Evolutionary conservation across 2,329 filamentous ascomycete genomes (phyloP).

Genomic region (Proliferodiscus dingleyae): DNA sequence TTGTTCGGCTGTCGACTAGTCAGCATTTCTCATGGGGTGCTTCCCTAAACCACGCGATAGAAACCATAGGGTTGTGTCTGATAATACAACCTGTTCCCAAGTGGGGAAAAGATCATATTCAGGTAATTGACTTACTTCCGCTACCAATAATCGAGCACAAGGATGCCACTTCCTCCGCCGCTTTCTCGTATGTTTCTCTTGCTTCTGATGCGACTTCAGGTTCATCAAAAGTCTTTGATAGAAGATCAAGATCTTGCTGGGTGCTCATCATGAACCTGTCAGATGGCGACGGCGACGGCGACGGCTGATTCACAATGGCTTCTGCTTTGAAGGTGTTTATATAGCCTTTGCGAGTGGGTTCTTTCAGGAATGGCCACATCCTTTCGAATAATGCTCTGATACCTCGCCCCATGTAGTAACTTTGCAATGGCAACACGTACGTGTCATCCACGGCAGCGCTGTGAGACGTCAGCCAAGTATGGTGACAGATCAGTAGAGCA

Average conservation of each 20-base stretch:
- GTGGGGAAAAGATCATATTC: too few relatives aligned
- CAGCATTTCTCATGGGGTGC: not conserved
- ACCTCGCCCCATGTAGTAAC: constrained; percentile 13
- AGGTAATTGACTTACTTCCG: not conserved
- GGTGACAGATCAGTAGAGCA: constrained; percentile 12
- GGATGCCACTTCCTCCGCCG: not conserved
- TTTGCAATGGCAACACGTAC: constrained; percentile 13
- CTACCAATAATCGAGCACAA: constrained; percentile 6
- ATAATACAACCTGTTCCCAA: too few relatives aligned
- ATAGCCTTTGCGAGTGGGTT: not conserved
- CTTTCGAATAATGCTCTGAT: constrained; percentile 7
- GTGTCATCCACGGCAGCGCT: not conserved
- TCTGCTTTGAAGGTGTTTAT: constrained; percentile 6
- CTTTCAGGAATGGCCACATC: constrained; percentile 8
- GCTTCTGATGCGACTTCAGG: not conserved
- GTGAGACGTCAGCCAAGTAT: constrained; percentile 15
- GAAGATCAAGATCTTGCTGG: constrained; percentile 5
- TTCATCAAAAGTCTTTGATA: constrained; percentile 7
- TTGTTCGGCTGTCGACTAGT: not conserved
- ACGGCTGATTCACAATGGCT: not conserved
- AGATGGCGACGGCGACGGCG: not conserved
- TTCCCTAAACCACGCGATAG: too few relatives aligned
- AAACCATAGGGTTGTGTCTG: too few relatives aligned
- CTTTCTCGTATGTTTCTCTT: constrained; percentile 8
- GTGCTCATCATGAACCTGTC: constrained; percentile 1